Percentiles rank a stretch among this genome's conserved stretches.
phyloP scores from a whole-genome alignment of 805 yeast genomes.

The Kuraishia floccosa region DNA sequence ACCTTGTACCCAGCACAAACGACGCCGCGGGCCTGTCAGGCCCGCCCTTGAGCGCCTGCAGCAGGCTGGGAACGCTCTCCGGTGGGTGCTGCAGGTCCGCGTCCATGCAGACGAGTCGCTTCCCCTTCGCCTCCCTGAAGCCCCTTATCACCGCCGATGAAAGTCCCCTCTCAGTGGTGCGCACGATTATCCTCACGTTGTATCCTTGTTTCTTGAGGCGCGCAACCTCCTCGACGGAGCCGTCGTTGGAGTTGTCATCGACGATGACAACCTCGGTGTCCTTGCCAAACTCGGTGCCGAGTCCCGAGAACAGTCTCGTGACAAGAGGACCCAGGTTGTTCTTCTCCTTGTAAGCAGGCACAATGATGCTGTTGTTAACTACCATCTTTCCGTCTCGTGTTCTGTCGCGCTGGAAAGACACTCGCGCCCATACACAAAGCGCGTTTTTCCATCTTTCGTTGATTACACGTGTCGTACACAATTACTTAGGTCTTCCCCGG shows the following conservation, averaged over 20 bases:
- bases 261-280: slow-evolving; percentile 36
- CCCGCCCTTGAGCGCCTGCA: slow-evolving; percentile 26
- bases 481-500: no score
- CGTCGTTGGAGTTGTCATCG: slow-evolving; percentile 40
- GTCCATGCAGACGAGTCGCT: slow-evolving; percentile 38
- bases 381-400: no score
- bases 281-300: slow-evolving; percentile 28
- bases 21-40: no score
- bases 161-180: slow-evolving; percentile 38
- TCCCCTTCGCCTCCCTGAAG: slow-evolving; percentile 33
- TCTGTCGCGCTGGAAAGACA: no score
- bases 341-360: slow-evolving; percentile 40
- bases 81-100: slow-evolving; percentile 46
- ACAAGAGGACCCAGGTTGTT: slow-evolving; percentile 37
- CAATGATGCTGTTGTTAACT: slow-evolving; percentile 21
- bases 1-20: slow-evolving; percentile 38
- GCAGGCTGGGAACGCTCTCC: slow-evolving; percentile 33
- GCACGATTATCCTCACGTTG: slow-evolving; percentile 35
- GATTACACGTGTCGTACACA: no score
- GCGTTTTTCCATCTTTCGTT: no score
- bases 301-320: slow-evolving; percentile 33
- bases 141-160: slow-evolving; percentile 39
- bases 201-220: slow-evolving; percentile 29
- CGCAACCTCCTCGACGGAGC: slow-evolving; percentile 40
- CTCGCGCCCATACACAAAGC: no score